A percentile compares a stretch with the other conserved stretches of the same genome.
Evolutionary conservation across 805 yeast species (phyloP).

Genomic region (Starmera quercuum): DNA sequence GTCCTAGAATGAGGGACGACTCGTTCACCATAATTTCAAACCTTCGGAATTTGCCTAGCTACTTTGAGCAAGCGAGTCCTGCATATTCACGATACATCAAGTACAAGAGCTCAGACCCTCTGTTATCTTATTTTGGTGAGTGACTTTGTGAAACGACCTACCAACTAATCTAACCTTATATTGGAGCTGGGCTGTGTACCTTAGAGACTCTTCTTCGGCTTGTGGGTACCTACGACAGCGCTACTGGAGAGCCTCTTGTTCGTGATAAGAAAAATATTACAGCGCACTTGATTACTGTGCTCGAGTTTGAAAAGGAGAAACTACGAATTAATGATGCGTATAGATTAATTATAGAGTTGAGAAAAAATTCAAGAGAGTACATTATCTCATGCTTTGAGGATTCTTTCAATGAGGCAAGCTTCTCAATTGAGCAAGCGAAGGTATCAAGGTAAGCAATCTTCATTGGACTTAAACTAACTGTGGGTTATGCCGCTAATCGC

Average conservation of each 20-base stretch:
- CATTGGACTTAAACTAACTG: neutral
- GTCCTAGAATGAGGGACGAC: no score
- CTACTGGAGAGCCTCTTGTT: neutral
- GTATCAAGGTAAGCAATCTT: neutral
- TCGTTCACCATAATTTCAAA: no score
- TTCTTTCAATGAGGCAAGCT: neutral
- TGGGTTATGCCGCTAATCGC: neutral
- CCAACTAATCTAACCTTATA: neutral
- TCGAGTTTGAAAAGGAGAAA: slow-evolving; percentile 1
- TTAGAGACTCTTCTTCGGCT: slow-evolving; percentile 5
- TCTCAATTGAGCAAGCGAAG: slow-evolving; percentile 1
- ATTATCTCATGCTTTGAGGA: slow-evolving; percentile 2
- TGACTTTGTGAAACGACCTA: neutral
- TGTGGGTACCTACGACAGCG: no score
- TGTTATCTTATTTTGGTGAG: slow-evolving; percentile 4
- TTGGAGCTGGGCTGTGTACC: slow-evolving; percentile 6
- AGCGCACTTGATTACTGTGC: neutral
- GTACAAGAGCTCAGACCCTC: slow-evolving; percentile 1
- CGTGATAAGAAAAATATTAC: neutral
- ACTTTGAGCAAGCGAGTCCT: slow-evolving; percentile 3
- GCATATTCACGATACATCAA: slow-evolving; percentile 3
- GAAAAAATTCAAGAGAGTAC: slow-evolving; percentile 8
- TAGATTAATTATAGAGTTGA: slow-evolving; percentile 1
- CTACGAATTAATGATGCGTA: neutral
- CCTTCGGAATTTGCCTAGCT: neutral